Evolutionary conservation across 2,329 filamentous ascomycete genomes (phyloP).

Genomic region (Hypoxylon sp.): DNA sequence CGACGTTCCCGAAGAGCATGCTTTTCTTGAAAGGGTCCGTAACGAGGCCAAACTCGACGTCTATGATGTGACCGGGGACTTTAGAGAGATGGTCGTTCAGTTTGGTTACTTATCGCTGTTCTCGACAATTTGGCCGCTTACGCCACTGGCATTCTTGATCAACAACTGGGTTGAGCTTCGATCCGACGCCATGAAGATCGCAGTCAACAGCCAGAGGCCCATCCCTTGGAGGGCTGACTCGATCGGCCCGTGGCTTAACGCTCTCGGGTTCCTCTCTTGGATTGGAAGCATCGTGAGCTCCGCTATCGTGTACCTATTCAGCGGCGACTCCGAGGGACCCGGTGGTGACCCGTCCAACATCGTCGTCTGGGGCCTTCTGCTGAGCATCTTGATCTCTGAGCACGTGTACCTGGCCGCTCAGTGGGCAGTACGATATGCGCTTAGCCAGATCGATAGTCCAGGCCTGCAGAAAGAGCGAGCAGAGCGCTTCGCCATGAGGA

Average conservation of each 20-base stretch:
- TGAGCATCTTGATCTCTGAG: constrained; percentile 85
- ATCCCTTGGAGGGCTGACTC: constrained; percentile 90
- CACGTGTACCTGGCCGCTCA: constrained; percentile 87
- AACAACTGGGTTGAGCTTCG: constrained; percentile 98
- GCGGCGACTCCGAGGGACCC: constrained; percentile 69
- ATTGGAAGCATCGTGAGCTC: constrained; percentile 87
- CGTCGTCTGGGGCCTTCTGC: constrained; percentile 79
- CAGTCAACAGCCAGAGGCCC: constrained; percentile 85
- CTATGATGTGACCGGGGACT: constrained; percentile 91
- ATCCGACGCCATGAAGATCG: constrained; percentile 93
- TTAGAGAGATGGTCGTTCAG: constrained; percentile 92
- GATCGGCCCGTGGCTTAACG: constrained; percentile 91
- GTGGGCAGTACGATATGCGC: constrained; percentile 72
- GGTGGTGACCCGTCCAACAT: constrained; percentile 74
- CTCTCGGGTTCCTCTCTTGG: constrained; percentile 91
- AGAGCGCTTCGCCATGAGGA: constrained; percentile 82
- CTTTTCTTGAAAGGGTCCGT: constrained; percentile 82
- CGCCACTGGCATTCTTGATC: constrained; percentile 84
- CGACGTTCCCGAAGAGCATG: constrained; percentile 78
- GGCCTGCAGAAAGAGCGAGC: constrained; percentile 85
- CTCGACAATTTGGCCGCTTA: constrained; percentile 94
- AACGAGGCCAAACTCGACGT: constrained; percentile 81
- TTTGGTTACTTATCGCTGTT: constrained; percentile 87
- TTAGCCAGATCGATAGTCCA: constrained; percentile 84
- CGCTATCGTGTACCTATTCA: constrained; percentile 90